Evolutionary conservation across 2,329 filamentous ascomycete species (phyloP), one percentile per base, ranked within the genome.

Genomic region (Penicillium sumatraense): DNA sequence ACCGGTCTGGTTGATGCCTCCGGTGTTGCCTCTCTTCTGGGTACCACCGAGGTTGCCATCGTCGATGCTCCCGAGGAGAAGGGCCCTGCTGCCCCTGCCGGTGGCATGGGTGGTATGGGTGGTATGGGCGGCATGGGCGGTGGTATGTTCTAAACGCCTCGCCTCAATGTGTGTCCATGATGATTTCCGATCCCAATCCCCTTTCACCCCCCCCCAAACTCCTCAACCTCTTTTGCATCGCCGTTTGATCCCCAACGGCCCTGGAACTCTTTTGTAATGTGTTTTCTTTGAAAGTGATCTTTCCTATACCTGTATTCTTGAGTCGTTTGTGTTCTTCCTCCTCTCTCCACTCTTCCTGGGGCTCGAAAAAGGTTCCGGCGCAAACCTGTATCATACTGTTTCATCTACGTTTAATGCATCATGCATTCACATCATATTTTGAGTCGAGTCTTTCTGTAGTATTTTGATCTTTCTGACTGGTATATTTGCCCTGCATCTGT

Each of bases 1-100:
- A 99, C 95, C 61, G 93, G 91, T 72, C 88, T 99, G 56, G 86
- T 93, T 71, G 95, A 99, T 70, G 95, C 95, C 68, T 93, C 89
- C 72, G 95, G 95, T 80, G 95, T 99, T 69, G 95, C 95, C 51
- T 98, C 93, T 51, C 87, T 99, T 58, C 89, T 99, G 59, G 95
- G 95, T 74, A 99, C 95, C 64, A 99, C 95, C 58, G 95, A 99
- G 82, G 95, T 98, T 54, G 93, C 95, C 65, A 96, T 99, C 62
- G 93, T 97, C 49, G 95, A 99, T 76, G 95, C 93, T 51, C 85
- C 91, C 51, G 93, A 98, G 77, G 93, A 97, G 77, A 97, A 97
- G 89, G 84, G 73, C 44, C 74, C 86, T 68, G 80, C 83, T 58
- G 79, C 81, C 60, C 75, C 79, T 54, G 72, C 68, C 52, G 78